A percentile compares a stretch with the other conserved stretches of the same genome.
These are phyloP conservation scores for Rhytidhysteron rufulum DNA, from an alignment of 2,329 filamentous ascomycete genomes.

Conservation along the genomic window DNA sequence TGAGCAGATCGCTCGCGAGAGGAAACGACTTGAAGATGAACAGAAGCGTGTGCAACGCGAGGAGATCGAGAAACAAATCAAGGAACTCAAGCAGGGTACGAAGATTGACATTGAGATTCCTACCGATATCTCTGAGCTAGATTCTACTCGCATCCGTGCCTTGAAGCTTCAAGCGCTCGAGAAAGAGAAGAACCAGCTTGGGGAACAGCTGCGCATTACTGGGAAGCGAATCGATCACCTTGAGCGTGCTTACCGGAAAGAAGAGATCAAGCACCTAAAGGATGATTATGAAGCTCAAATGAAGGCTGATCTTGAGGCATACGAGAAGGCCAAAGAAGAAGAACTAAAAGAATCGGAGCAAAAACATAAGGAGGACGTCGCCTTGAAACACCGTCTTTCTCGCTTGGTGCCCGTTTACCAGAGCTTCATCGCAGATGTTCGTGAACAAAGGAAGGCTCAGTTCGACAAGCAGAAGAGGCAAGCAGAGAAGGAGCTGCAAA, in stretches of 20 bases:
- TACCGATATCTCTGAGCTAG: slow-evolving; percentile 70
- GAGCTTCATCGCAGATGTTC: slow-evolving; percentile 74
- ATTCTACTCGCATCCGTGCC: slow-evolving; percentile 68
- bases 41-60: slow-evolving; percentile 45
- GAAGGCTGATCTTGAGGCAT: slow-evolving; percentile 71
- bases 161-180: slow-evolving; percentile 95
- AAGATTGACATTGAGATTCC: slow-evolving; percentile 82
- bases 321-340: slow-evolving; percentile 74
- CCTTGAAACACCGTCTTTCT: slow-evolving; percentile 87
- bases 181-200: slow-evolving; percentile 95
- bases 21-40: slow-evolving; percentile 70
- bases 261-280: slow-evolving; percentile 87
- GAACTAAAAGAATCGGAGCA: slow-evolving; percentile 74
- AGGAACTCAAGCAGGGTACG: slow-evolving; percentile 85
- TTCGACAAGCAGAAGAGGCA: slow-evolving; percentile 92
- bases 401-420: slow-evolving; percentile 84
- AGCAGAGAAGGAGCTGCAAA: slow-evolving; percentile 89
- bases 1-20: slow-evolving; percentile 88
- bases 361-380: slow-evolving; percentile 89
- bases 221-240: slow-evolving; percentile 96
- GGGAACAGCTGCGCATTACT: slow-evolving; percentile 84
- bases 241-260: slow-evolving; percentile 92
- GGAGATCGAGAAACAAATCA: slow-evolving; percentile 76
- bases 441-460: slow-evolving; percentile 84
- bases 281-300: slow-evolving; percentile 83